These are phyloP conservation scores for Dactylis glomerata DNA, from an alignment of 176 grass and related monocot genomes.

Conservation along the genomic window DNA sequence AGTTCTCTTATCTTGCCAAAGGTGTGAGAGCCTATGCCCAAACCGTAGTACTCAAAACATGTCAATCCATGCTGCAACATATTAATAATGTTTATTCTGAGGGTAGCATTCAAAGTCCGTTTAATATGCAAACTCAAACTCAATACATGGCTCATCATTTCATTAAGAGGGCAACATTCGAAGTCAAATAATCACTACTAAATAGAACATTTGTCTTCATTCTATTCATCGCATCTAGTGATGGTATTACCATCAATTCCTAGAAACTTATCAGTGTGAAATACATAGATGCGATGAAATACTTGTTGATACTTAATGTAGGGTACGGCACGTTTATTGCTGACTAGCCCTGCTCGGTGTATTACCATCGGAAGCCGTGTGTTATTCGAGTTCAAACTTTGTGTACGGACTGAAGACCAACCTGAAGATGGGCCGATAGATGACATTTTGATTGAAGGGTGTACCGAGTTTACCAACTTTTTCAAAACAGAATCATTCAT, in stretches of 20 bases:
- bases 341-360: constrained; percentile 20
- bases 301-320: background rate
- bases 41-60: background rate
- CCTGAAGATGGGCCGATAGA: background rate
- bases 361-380: background rate
- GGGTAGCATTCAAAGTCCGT: background rate
- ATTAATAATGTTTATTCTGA: background rate
- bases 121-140: background rate
- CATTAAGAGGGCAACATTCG: background rate
- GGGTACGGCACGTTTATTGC: constrained; percentile 3
- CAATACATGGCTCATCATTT: too few relatives aligned
- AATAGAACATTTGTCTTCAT: background rate
- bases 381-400: constrained; percentile 27
- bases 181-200: background rate
- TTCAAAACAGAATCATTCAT: background rate
- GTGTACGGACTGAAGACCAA: background rate
- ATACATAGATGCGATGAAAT: background rate
- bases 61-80: background rate
- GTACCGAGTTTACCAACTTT: background rate
- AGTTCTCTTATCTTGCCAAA: background rate
- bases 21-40: background rate
- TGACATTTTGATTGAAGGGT: constrained; percentile 28
- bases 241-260: background rate
- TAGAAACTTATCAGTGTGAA: background rate
- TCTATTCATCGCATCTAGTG: background rate